Conservation (phyloP, 768 basidiomycete genomes). For the Trametopsis cervina region DNA sequence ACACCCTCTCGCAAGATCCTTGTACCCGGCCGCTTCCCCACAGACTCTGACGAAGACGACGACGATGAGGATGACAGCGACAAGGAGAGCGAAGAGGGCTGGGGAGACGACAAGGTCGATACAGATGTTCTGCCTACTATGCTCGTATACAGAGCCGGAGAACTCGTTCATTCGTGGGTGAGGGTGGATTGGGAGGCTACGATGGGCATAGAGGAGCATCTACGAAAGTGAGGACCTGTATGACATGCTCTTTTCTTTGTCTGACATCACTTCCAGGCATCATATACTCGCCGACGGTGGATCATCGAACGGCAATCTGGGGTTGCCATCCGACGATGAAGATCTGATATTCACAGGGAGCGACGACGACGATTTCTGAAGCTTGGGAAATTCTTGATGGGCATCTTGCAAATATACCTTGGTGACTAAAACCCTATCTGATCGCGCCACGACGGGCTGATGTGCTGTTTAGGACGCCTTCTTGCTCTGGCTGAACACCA, state of each 20-base stretch:
- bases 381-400: no score
- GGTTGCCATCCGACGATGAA: slow-evolving; percentile 38
- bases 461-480: no score
- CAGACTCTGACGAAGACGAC: slow-evolving; percentile 15
- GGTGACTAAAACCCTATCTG: no score
- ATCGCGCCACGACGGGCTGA: no score
- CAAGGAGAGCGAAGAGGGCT: slow-evolving; percentile 29
- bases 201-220: slow-evolving; percentile 61
- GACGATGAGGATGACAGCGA: slow-evolving; percentile 39
- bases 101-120: slow-evolving; percentile 60
- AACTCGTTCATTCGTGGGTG: slow-evolving; percentile 86
- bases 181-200: slow-evolving; percentile 80
- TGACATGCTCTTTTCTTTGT: not conserved
- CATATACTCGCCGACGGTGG: slow-evolving; percentile 32
- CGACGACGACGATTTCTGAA: slow-evolving; percentile 21
- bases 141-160: slow-evolving; percentile 71
- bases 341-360: slow-evolving; percentile 25
- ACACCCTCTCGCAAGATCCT: slow-evolving; percentile 16
- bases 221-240: slow-evolving; percentile 44
- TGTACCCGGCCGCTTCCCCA: slow-evolving; percentile 16
- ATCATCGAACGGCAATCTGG: slow-evolving; percentile 35
- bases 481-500: no score
- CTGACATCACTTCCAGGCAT: slow-evolving; percentile 24
- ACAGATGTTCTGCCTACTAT: slow-evolving; percentile 75
- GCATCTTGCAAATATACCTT: no score